Percentiles rank a stretch among this genome's conserved stretches.
Conservation (phyloP, 768 basidiomycete genomes). For the Suillus fuscotomentosus region DNA sequence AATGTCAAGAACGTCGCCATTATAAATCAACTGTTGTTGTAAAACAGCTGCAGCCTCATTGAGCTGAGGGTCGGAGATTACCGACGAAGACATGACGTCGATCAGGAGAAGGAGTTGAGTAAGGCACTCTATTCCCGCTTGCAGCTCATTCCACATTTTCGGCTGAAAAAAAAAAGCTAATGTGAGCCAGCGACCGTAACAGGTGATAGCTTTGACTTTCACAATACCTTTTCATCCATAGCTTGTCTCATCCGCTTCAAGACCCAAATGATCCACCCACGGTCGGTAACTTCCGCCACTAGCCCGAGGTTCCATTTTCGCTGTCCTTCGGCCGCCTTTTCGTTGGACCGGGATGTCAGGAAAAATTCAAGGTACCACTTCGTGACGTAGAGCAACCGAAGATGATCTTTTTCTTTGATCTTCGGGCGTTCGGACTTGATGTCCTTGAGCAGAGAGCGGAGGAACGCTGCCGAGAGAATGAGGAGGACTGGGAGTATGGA, state of each 20-base stretch:
- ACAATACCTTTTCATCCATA: slow-evolving; percentile 83
- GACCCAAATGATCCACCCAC: slow-evolving; percentile 88
- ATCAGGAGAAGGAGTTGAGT: slow-evolving; percentile 89
- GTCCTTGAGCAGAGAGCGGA: slow-evolving; percentile 83
- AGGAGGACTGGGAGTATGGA: slow-evolving; percentile 18
- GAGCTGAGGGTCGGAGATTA: slow-evolving; percentile 40
- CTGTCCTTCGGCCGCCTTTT: slow-evolving; percentile 27
- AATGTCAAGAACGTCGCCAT: slow-evolving; percentile 90
- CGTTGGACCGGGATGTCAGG: slow-evolving; percentile 45
- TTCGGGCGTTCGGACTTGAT: slow-evolving; percentile 91
- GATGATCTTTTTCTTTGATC: slow-evolving; percentile 92
- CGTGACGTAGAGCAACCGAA: slow-evolving; percentile 81
- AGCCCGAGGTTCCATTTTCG: slow-evolving; percentile 65
- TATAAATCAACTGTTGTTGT: slow-evolving; percentile 91
- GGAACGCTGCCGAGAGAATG: slow-evolving; percentile 62
- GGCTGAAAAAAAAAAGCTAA: slow-evolving; percentile 50
- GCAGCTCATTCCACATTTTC: slow-evolving; percentile 90
- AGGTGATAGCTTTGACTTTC: slow-evolving; percentile 2
- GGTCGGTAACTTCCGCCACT: slow-evolving; percentile 83
- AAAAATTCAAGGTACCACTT: slow-evolving; percentile 96
- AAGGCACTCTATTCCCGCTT: slow-evolving; percentile 91
- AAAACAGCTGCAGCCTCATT: slow-evolving; percentile 77
- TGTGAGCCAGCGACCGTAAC: slow-evolving; percentile 12
- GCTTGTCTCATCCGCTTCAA: slow-evolving; percentile 85
- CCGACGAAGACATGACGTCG: slow-evolving; percentile 70